phyloP scores from a whole-genome alignment of 2,329 filamentous ascomycete species.

The Ophiocordyceps sinensis region DNA sequence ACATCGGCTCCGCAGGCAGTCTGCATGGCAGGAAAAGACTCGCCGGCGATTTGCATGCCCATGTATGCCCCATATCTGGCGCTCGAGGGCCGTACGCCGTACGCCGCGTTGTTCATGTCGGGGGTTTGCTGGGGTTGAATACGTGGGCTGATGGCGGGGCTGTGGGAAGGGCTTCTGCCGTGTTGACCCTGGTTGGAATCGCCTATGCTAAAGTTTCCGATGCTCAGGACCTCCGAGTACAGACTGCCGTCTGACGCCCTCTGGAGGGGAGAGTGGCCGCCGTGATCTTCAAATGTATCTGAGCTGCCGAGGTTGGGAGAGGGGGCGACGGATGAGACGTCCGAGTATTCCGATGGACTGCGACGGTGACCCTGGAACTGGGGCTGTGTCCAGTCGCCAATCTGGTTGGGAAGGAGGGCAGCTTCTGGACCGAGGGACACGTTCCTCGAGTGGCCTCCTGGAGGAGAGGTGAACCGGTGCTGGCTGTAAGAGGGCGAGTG shows the following conservation, averaged over 20 bases:
- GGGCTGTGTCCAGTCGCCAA: slow-evolving; percentile 36
- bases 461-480: slow-evolving; percentile 37
- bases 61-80: slow-evolving; percentile 25
- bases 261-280: slow-evolving; percentile 68
- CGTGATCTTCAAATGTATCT: slow-evolving; percentile 62
- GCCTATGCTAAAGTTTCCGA: slow-evolving; percentile 68
- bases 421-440: slow-evolving; percentile 42
- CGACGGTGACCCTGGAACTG: slow-evolving; percentile 73
- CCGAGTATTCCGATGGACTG: slow-evolving; percentile 80
- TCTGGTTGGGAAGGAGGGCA: slow-evolving; percentile 37
- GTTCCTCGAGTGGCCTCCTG: slow-evolving; percentile 37
- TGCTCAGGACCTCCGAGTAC: slow-evolving; percentile 64
- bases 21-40: slow-evolving; percentile 39
- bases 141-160: slow-evolving; percentile 50
- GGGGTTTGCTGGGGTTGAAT: slow-evolving; percentile 42
- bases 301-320: slow-evolving; percentile 70
- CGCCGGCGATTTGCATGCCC: slow-evolving; percentile 21
- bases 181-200: slow-evolving; percentile 55
- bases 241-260: slow-evolving; percentile 55
- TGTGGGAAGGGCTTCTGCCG: slow-evolving; percentile 69
- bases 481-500: slow-evolving; percentile 44
- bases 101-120: slow-evolving; percentile 31
- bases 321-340: slow-evolving; percentile 71
- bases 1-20: slow-evolving; percentile 41
- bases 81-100: slow-evolving; percentile 26